These are phyloP conservation scores for Ochetophila trinervis DNA, from an alignment of 306 rosid species.

Conservation along the genomic window DNA sequence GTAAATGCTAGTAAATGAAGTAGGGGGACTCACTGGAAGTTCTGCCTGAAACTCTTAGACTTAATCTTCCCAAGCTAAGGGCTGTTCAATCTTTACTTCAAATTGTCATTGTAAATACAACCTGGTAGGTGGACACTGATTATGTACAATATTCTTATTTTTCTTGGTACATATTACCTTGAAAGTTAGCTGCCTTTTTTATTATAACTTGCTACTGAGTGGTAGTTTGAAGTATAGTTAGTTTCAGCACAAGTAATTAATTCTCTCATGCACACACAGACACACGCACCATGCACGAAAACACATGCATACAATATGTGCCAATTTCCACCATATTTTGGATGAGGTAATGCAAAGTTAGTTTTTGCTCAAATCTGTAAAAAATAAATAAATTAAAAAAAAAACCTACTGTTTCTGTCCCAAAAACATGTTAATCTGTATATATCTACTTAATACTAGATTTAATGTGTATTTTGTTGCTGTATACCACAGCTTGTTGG, in stretches of 20 bases:
- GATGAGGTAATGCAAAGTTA: not conserved
- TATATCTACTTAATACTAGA: too few species aligned
- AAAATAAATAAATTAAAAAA: not conserved
- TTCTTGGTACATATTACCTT: not conserved
- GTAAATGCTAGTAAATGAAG: conserved; percentile 35
- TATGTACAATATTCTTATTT: not conserved
- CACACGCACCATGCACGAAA: not conserved
- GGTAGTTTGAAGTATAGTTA: too few species aligned
- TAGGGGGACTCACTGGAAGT: conserved; percentile 27
- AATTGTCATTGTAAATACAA: conserved; percentile 30
- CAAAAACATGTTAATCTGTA: too few species aligned
- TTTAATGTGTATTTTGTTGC: not conserved
- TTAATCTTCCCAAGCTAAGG: conserved; percentile 37
- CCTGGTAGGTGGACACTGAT: conserved; percentile 21
- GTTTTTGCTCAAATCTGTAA: not conserved
- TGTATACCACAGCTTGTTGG: conserved; percentile 25
- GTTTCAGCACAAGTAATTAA: too few species aligned
- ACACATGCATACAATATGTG: not conserved
- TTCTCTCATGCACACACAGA: too few species aligned
- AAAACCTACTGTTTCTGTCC: too few species aligned
- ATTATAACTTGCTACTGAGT: too few species aligned
- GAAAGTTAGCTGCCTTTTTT: not conserved
- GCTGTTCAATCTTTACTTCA: conserved; percentile 36
- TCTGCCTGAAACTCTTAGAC: conserved; percentile 36
- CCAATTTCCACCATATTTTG: not conserved